phyloP scores from a whole-genome alignment of 1,284 basidiomycete genomes.

The Jaminaea rosea region DNA sequence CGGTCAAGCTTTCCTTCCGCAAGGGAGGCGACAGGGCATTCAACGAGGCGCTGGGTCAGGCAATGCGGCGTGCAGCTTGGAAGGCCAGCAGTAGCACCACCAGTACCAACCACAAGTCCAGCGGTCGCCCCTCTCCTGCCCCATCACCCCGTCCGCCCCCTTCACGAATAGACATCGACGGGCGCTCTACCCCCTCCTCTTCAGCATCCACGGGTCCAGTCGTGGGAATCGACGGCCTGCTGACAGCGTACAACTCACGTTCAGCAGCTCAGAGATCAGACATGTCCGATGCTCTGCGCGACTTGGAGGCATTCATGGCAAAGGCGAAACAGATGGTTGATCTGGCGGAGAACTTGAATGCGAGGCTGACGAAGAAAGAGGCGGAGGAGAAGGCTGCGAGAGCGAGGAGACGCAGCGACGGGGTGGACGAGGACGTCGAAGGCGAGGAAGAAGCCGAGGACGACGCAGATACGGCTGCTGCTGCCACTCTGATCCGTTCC shows the following conservation, averaged over 20 bases:
- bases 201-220: background rate
- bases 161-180: slow-evolving; percentile 3
- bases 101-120: background rate
- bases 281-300: slow-evolving; percentile 71
- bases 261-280: slow-evolving; percentile 60
- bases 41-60: slow-evolving; percentile 33
- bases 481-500: slow-evolving; percentile 57
- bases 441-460: background rate
- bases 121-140: too few relatives aligned
- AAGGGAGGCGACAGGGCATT: slow-evolving; percentile 79
- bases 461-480: slow-evolving; percentile 63
- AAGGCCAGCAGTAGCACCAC: background rate
- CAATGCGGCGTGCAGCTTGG: slow-evolving; percentile 11
- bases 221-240: slow-evolving; percentile 6
- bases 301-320: slow-evolving; percentile 81
- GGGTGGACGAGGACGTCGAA: background rate
- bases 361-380: slow-evolving; percentile 62
- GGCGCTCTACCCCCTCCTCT: background rate
- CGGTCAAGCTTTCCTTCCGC: slow-evolving; percentile 64
- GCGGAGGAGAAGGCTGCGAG: slow-evolving; percentile 20
- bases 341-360: slow-evolving; percentile 76
- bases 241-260: slow-evolving; percentile 1
- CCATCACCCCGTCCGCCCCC: too few relatives aligned
- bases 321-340: slow-evolving; percentile 85
- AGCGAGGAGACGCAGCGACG: background rate